phyloP scores from a whole-genome alignment of 2,329 filamentous ascomycete genomes.

The Akanthomyces dipterigenus region DNA sequence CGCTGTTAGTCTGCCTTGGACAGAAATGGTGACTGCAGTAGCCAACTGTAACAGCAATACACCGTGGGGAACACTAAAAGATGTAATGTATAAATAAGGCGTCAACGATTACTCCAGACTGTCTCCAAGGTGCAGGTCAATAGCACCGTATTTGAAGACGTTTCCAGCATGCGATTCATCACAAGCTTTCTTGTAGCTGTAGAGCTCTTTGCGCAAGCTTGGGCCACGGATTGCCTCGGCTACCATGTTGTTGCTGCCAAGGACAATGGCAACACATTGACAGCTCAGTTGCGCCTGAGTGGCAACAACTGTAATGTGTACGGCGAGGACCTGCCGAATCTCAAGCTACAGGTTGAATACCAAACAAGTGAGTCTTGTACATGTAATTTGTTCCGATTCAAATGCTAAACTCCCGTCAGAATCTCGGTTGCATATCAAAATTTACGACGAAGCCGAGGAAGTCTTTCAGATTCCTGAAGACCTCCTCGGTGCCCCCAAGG shows the following conservation, averaged over 20 bases:
- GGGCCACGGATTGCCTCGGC: neutral
- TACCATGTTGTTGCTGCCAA: neutral
- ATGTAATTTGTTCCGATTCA: too few species aligned
- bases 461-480: slow-evolving; percentile 72
- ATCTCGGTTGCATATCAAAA: slow-evolving; percentile 65
- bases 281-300: neutral
- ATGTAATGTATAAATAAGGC: neutral
- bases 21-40: neutral
- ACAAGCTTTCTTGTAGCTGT: neutral
- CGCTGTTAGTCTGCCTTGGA: neutral
- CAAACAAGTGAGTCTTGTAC: neutral
- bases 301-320: neutral
- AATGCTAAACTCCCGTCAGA: slow-evolving; percentile 31
- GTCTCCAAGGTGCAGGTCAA: too few species aligned
- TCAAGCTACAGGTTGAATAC: slow-evolving; percentile 2
- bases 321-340: slow-evolving; percentile 1
- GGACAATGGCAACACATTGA: neutral
- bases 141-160: too few species aligned
- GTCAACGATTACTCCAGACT: neutral
- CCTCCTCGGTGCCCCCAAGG: slow-evolving; percentile 42
- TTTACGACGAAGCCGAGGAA: slow-evolving; percentile 61
- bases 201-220: neutral
- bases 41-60: neutral
- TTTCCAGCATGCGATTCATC: neutral
- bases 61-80: neutral